Base-by-base conservation (phyloP, 768 basidiomycete genomes). In the Hericium coralloides region DNA sequence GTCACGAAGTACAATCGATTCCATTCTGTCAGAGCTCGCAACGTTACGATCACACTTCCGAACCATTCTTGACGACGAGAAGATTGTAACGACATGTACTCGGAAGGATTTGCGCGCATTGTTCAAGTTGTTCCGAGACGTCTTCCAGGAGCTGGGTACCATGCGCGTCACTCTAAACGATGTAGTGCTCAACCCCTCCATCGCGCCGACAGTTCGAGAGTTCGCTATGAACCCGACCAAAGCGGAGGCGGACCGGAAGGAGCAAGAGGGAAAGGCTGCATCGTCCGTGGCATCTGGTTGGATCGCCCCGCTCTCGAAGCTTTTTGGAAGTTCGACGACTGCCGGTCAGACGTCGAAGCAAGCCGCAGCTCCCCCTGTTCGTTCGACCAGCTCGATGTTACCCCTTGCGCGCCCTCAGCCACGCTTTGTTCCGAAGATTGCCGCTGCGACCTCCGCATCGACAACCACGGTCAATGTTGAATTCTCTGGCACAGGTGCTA, bases 401-500 rank as follows among this genome's bases (percentile, higher is more conserved):
- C 50, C 43, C 6, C 41, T 48, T 12, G 64, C 58, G 3, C 68
- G 67, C 0, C 58, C 65, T n/a, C 66, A 71, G n/a, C 38, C 75
- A 14, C 78, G 82, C 25, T 70, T 81, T 6, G 85, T 83, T 22
- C 90, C 87, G 2, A 98, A 98, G 68, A 78, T 88, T 25, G 81
- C 82, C 0, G 88, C 95, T 2, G 92, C 90, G 12, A 80, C 93
- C 31, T 85, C 88, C 12, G 92, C 97, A 10, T 91, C 90, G 20
- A 77, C 89, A 2, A 95, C 90, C 51, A 94, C 92, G 1, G 95
- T 98, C 63, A 97, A 94, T 58, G 95, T 99, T 56, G 95, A 97
- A 74, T 98, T 98, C 70, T 89, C 85, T 3, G 87, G 89, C 3
- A 72, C 80, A 1, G 88, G 82, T 10, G 74, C 77, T 12, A 79